These are phyloP conservation scores for Claviceps maximensis DNA, from an alignment of 2,329 filamentous ascomycete species.

Conservation along the genomic window DNA sequence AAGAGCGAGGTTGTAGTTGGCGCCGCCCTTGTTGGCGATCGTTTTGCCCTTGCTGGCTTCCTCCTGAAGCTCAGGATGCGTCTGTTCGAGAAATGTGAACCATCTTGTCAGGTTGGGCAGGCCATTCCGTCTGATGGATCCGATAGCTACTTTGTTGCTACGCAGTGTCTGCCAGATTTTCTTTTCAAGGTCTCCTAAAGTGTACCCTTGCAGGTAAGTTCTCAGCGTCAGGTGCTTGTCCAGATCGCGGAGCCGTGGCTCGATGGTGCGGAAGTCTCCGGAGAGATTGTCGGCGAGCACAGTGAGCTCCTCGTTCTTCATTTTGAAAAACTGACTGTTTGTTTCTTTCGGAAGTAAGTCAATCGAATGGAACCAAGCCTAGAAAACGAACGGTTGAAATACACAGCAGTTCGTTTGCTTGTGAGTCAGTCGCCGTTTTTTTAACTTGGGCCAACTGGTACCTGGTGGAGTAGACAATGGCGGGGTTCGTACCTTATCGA, in stretches of 20 bases:
- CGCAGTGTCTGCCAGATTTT: constrained; percentile 75
- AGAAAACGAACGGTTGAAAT: background rate
- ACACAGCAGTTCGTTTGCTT: background rate
- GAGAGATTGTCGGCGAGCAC: constrained; percentile 36
- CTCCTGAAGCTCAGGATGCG: constrained; percentile 60
- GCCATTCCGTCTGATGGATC: constrained; percentile 65
- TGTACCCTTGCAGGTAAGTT: constrained; percentile 74
- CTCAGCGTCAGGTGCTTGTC: constrained; percentile 81
- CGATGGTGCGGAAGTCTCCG: constrained; percentile 71
- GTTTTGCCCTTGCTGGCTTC: constrained; percentile 55
- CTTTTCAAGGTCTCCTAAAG: constrained; percentile 61
- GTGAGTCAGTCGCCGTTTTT: constrained; percentile 15
- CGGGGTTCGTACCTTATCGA: constrained; percentile 8
- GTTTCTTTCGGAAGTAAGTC: background rate
- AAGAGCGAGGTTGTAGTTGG: constrained; percentile 78
- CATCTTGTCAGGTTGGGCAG: constrained; percentile 71
- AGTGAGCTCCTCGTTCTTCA: constrained; percentile 45
- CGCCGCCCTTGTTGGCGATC: constrained; percentile 66
- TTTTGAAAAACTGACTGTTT: constrained; percentile 18
- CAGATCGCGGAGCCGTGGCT: constrained; percentile 59
- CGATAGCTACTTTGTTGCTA: constrained; percentile 70
- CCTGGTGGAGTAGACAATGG: constrained; percentile 10
- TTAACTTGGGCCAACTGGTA: constrained; percentile 8
- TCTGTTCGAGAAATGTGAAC: constrained; percentile 76
- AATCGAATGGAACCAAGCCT: background rate